Percentiles rank a stretch among this genome's conserved stretches.
Conservation (phyloP, 371 early-diverging fungal genomes). For the Fennellomyces sp. region DNA sequence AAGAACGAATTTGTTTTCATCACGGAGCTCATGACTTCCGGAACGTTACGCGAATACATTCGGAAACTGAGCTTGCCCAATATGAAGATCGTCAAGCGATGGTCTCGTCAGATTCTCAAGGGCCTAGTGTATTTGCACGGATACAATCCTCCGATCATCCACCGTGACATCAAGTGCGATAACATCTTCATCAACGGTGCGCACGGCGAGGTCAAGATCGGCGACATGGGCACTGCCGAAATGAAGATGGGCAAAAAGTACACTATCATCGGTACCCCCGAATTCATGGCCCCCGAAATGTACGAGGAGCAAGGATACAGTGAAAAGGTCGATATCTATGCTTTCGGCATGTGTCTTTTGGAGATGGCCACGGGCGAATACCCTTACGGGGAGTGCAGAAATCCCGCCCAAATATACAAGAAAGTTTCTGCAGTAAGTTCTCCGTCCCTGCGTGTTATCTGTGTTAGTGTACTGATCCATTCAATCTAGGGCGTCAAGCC, state of each 20-base stretch:
- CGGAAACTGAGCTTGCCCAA: constrained; percentile 72
- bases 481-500: constrained; percentile 67
- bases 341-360: constrained; percentile 92
- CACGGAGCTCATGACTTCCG: constrained; percentile 94
- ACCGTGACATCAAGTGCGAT: constrained; percentile 83
- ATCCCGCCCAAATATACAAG: constrained; percentile 86
- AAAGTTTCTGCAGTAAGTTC: constrained; percentile 76
- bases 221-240: constrained; percentile 80
- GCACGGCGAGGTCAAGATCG: constrained; percentile 90
- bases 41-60: constrained; percentile 82
- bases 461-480: not conserved
- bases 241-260: constrained; percentile 61
- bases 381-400: constrained; percentile 88
- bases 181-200: constrained; percentile 93
- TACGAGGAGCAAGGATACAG: constrained; percentile 88
- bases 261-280: constrained; percentile 79
- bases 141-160: constrained; percentile 85
- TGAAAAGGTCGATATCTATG: constrained; percentile 91
- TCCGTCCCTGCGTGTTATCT: not conserved
- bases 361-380: constrained; percentile 91
- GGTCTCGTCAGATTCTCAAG: constrained; percentile 81
- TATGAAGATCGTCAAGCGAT: constrained; percentile 79
- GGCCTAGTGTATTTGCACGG: constrained; percentile 87
- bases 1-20: constrained; percentile 84
- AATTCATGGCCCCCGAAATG: constrained; percentile 94